These are phyloP conservation scores for Penicillium crustosum DNA, from an alignment of 2,329 filamentous ascomycete genomes.

Conservation along the genomic window DNA sequence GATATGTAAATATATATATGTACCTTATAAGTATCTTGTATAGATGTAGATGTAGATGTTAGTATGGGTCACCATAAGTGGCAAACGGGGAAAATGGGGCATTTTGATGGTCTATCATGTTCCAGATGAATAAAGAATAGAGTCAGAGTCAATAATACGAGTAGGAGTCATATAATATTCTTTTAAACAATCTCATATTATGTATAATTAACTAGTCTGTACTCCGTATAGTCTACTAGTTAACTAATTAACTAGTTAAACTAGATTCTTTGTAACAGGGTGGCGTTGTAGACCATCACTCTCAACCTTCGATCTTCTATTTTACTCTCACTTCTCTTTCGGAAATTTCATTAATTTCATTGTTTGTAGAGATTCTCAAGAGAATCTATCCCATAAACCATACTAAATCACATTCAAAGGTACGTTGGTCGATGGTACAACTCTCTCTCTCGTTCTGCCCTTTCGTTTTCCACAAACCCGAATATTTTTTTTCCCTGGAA, in stretches of 20 bases:
- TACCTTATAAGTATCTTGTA: background rate
- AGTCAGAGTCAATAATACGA: background rate
- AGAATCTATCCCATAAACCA: background rate
- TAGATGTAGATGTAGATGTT: background rate
- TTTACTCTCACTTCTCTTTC: constrained; percentile 15
- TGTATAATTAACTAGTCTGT: too few species aligned
- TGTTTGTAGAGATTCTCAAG: background rate
- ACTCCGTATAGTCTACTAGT: too few species aligned
- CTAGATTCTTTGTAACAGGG: constrained; percentile 11
- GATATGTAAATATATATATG: background rate
- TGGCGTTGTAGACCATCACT: constrained; percentile 12
- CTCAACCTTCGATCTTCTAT: background rate
- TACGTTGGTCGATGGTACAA: constrained; percentile 7
- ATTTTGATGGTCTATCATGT: background rate
- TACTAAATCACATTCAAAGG: background rate
- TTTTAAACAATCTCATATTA: too few species aligned
- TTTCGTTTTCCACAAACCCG: constrained; percentile 18
- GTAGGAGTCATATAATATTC: background rate
- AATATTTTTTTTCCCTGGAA: constrained; percentile 25
- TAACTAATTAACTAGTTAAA: too few species aligned
- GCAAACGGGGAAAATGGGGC: constrained; percentile 13
- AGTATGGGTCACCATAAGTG: constrained; percentile 2
- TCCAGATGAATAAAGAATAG: constrained; percentile 8
- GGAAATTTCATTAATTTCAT: background rate
- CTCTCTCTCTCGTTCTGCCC: constrained; percentile 3